These are phyloP conservation scores for Cucumis cinereus DNA, from an alignment of 306 rosid genomes.

Conservation along the genomic window DNA sequence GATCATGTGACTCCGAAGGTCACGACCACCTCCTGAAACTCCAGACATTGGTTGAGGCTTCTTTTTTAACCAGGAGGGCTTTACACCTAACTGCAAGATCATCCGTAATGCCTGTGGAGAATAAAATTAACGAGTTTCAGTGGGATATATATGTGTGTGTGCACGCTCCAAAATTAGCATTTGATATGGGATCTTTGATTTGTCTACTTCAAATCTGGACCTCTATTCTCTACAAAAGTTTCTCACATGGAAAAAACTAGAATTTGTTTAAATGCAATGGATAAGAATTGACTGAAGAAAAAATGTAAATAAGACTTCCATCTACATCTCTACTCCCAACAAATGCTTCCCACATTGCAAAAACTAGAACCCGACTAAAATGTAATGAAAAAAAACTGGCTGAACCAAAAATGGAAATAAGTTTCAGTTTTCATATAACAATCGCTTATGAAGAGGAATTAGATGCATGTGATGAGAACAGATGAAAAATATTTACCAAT, in stretches of 20 bases:
- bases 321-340: not conserved
- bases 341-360: not conserved
- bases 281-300: not conserved
- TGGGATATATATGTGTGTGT: not conserved
- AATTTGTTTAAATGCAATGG: not conserved
- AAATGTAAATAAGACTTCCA: not conserved
- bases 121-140: constrained; percentile 9
- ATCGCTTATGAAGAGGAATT: not conserved
- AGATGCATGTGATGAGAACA: constrained; percentile 9
- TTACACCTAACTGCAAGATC: constrained; percentile 92
- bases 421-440: not conserved
- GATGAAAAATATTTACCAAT: constrained; percentile 40
- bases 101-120: constrained; percentile 68
- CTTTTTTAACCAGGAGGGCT: constrained; percentile 82
- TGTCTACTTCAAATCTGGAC: not conserved
- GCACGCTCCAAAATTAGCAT: not conserved
- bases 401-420: not conserved
- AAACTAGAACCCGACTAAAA: not conserved
- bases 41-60: constrained; percentile 76
- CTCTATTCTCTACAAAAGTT: not conserved
- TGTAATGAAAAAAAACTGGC: not conserved
- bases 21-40: constrained; percentile 47
- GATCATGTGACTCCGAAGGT: constrained; percentile 78
- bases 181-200: not conserved
- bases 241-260: not conserved